Base-by-base conservation (phyloP, 306 rosid species). In the Ormosia emarginata region DNA sequence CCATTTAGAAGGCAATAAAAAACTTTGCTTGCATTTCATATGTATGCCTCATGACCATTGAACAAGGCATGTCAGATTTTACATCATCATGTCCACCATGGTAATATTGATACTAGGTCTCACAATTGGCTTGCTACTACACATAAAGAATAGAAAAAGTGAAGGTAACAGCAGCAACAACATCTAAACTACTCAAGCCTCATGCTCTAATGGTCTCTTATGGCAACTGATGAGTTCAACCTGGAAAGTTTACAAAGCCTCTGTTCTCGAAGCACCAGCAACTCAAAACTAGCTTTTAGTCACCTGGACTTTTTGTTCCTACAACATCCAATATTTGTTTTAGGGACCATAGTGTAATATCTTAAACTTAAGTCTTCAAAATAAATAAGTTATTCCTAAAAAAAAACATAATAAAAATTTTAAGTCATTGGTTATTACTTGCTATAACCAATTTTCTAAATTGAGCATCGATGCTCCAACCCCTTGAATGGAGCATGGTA, bases 1-100 rank as follows among this genome's bases (percentile, higher is more conserved):
- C 56, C 82, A 89, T 67, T 76, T 91, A n/a, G 93, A 88, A 87
- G 97, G 97, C 43, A 93, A 91, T 64, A 77, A 30, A 68, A 86
- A 88, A 41, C 88, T 93, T 66, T 93, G 97, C 79, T 71, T 53
- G 32, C 61, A 81, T 37, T 68, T 40, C 7, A 6, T 69, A 37
- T 91, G 97, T 52, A 61, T 14, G 53, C 67, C 49, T 49, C 70
- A 37, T 10, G 71, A 62, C 6, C 78, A 57, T 17, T 44, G 71
- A 55, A 85, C 81, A 83, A 86, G 32, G 78, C 14, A 68, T 68
- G 34, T 44, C 52, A 79, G 10, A 81, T 4, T 79, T 39, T 5
- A 79, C 53, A 43, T 88, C 44, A 40, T 78, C 77, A 13, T 79
- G 15, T 52, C 83, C 68, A 6, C 79, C 4, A 40, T 62, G 24